phyloP scores from a whole-genome alignment of 305 asterid species.

The Fraxinus baroniana region DNA sequence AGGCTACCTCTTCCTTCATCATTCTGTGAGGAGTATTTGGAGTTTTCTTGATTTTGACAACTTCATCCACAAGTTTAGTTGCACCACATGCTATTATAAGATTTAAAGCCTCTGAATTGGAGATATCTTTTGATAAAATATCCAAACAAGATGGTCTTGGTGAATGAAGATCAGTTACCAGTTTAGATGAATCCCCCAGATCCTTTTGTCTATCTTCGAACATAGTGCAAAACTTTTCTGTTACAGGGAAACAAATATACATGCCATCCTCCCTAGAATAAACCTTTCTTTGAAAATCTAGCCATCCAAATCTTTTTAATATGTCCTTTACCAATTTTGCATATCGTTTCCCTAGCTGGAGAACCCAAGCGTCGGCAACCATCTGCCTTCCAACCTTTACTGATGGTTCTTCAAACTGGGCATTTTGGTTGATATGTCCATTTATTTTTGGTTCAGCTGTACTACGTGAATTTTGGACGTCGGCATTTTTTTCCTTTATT shows the following conservation, averaged over 20 bases:
- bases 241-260: conserved; percentile 75
- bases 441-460: conserved; percentile 29
- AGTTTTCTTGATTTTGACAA: conserved; percentile 57
- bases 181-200: conserved; percentile 34
- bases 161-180: conserved; percentile 30
- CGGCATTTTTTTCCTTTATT: conserved; percentile 22
- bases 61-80: conserved; percentile 59
- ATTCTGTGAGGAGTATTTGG: conserved; percentile 63
- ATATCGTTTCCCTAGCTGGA: conserved; percentile 58
- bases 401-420: conserved; percentile 35
- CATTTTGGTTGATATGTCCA: conserved; percentile 31
- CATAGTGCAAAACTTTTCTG: conserved; percentile 47
- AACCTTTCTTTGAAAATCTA: conserved; percentile 83
- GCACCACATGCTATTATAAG: conserved; percentile 63
- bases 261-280: conserved; percentile 57
- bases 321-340: conserved; percentile 82
- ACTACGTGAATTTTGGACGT: conserved; percentile 20
- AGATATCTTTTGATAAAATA: conserved; percentile 40
- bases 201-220: conserved; percentile 35
- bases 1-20: conserved; percentile 73
- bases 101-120: conserved; percentile 56
- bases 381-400: conserved; percentile 29
- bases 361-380: conserved; percentile 47
- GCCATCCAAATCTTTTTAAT: conserved; percentile 82
- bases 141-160: conserved; percentile 35